Conservation (phyloP, 495 filamentous ascomycete genomes). For the Penicillium arizonense region DNA sequence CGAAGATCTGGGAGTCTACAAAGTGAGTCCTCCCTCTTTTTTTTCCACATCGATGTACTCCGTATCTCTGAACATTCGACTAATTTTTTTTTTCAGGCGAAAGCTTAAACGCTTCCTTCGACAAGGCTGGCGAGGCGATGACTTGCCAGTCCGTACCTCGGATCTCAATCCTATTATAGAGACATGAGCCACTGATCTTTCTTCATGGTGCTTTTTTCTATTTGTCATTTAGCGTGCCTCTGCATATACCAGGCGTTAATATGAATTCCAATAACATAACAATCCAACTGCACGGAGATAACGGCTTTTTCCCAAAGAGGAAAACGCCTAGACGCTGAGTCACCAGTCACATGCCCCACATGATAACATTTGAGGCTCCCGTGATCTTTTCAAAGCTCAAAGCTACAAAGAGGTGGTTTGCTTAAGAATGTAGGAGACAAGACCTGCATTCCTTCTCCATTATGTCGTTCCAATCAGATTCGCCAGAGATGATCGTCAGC, state of each 20-base stretch:
- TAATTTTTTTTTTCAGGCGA: background rate
- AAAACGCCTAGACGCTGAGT: background rate
- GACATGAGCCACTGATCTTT: constrained; percentile 1
- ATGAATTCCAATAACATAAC: background rate
- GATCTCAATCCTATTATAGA: constrained; percentile 10
- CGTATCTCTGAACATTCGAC: background rate
- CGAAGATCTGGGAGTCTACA: constrained; percentile 31
- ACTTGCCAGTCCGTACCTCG: constrained; percentile 8
- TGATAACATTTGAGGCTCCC: too few species aligned
- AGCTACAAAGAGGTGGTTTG: too few species aligned
- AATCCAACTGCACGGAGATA: background rate
- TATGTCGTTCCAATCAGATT: constrained; percentile 35
- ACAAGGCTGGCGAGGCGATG: constrained; percentile 9
- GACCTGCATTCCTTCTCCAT: background rate
- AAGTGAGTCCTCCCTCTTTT: background rate
- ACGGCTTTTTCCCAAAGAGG: background rate
- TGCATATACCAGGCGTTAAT: background rate
- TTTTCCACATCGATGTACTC: too few species aligned
- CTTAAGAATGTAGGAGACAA: constrained; percentile 10
- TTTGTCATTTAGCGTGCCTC: constrained; percentile 4
- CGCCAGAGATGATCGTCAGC: constrained; percentile 20
- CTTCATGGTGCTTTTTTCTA: background rate
- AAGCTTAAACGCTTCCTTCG: constrained; percentile 13
- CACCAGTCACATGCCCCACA: background rate
- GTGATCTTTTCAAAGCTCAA: too few species aligned